These are phyloP conservation scores for Biscutella laevigata DNA, from an alignment of 441 rosid genomes.

Conservation along the genomic window DNA sequence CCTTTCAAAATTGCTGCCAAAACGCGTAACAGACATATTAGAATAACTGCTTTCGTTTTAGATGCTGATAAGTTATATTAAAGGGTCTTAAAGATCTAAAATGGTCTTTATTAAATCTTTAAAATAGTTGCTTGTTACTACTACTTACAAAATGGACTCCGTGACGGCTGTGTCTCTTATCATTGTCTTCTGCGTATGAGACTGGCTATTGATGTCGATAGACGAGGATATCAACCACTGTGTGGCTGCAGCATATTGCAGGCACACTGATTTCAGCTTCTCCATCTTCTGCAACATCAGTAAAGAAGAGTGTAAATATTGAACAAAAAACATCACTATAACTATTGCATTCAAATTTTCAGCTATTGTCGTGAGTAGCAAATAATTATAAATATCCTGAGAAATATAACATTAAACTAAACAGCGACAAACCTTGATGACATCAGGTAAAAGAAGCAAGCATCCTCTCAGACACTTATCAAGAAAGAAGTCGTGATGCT, in stretches of 20 bases:
- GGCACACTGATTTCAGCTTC: constrained; percentile 70
- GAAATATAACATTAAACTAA: neutral
- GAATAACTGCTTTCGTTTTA: constrained; percentile 6
- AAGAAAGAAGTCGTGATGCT: constrained; percentile 83
- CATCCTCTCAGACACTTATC: constrained; percentile 91
- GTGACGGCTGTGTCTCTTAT: constrained; percentile 49
- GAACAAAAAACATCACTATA: constrained; percentile 1
- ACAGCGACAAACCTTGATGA: constrained; percentile 61
- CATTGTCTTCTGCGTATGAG: constrained; percentile 38
- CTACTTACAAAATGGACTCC: constrained; percentile 74
- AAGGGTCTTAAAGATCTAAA: neutral
- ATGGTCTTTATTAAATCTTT: too few species aligned
- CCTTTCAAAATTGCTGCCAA: constrained; percentile 69
- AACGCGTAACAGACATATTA: neutral
- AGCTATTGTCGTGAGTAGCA: neutral
- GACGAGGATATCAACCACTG: constrained; percentile 93
- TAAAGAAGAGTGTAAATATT: neutral
- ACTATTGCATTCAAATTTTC: neutral
- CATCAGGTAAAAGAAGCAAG: constrained; percentile 85
- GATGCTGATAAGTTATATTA: constrained; percentile 6
- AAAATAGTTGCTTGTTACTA: constrained; percentile 3
- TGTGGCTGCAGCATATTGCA: constrained; percentile 88
- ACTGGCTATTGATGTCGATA: constrained; percentile 42
- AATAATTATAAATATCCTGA: neutral
- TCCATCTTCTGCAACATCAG: constrained; percentile 65